phyloP scores from a whole-genome alignment of 2,329 filamentous ascomycete genomes.

The Trichoderma guizhouense region DNA sequence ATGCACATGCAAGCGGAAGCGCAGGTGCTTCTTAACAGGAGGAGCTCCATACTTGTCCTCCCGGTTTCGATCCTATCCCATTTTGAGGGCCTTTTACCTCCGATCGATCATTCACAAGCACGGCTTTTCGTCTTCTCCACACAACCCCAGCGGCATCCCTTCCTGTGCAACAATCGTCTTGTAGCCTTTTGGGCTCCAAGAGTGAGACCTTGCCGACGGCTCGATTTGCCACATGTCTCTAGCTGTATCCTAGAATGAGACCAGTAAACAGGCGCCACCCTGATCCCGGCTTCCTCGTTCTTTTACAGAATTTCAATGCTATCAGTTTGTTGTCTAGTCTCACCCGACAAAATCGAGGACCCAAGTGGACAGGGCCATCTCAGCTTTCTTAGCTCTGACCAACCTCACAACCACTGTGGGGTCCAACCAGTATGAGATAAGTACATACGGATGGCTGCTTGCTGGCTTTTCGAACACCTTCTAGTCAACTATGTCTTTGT shows the following conservation, averaged over 20 bases:
- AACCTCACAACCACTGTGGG: background rate
- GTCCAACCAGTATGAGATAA: background rate
- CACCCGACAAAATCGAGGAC: background rate
- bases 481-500: background rate
- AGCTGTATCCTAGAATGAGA: background rate
- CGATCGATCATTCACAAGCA: constrained; percentile 12
- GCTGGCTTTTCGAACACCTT: background rate
- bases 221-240: background rate
- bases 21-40: constrained; percentile 3
- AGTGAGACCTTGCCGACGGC: constrained; percentile 1
- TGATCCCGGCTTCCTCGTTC: background rate
- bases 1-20: constrained; percentile 5
- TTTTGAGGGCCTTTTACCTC: background rate
- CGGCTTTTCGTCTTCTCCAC: constrained; percentile 12
- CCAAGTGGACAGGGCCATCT: background rate
- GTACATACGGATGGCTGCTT: background rate
- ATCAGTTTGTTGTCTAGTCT: background rate
- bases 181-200: background rate
- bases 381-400: background rate
- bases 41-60: background rate
- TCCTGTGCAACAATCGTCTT: background rate
- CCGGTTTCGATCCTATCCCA: background rate
- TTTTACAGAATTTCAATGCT: background rate
- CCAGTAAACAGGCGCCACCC: background rate
- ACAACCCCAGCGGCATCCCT: background rate